Conservation (phyloP, 768 basidiomycete genomes). For the Leccinum subtestaceum region DNA sequence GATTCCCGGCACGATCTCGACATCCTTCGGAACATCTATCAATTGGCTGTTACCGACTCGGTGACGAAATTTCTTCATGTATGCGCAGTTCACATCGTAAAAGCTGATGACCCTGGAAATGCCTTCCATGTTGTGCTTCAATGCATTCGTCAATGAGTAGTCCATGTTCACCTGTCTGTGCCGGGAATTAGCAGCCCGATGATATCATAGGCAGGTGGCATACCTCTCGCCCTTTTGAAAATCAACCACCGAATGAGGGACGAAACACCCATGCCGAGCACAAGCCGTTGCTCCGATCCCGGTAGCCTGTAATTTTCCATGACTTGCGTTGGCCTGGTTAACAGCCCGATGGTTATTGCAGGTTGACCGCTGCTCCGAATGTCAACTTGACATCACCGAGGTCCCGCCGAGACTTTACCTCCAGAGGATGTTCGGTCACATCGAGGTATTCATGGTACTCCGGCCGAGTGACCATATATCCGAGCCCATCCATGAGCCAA, state of each 20-base stretch:
- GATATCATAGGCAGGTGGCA: background rate
- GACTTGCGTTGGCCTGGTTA: background rate
- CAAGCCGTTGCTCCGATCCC: background rate
- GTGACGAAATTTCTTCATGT: constrained; percentile 1
- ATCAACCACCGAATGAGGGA: constrained; percentile 30
- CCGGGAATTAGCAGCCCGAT: background rate
- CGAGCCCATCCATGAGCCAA: background rate
- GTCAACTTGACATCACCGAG: background rate
- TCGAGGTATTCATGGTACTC: background rate
- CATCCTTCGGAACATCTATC: background rate
- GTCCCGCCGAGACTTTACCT: background rate
- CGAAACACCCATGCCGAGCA: constrained; percentile 12
- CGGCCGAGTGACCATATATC: background rate
- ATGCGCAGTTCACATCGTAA: constrained; percentile 10
- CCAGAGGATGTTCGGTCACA: background rate
- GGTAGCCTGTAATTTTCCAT: background rate
- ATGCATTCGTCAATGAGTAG: background rate
- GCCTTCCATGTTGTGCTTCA: background rate
- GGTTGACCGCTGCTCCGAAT: background rate
- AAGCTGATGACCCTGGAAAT: background rate
- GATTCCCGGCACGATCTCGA: constrained; percentile 16
- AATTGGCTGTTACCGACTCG: background rate
- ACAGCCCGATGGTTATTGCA: constrained; percentile 1
- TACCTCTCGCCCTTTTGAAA: constrained; percentile 28
- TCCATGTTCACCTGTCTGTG: constrained; percentile 16